phyloP scores from a whole-genome alignment of 176 grass and related monocot species.

The Zizania latifolia region DNA sequence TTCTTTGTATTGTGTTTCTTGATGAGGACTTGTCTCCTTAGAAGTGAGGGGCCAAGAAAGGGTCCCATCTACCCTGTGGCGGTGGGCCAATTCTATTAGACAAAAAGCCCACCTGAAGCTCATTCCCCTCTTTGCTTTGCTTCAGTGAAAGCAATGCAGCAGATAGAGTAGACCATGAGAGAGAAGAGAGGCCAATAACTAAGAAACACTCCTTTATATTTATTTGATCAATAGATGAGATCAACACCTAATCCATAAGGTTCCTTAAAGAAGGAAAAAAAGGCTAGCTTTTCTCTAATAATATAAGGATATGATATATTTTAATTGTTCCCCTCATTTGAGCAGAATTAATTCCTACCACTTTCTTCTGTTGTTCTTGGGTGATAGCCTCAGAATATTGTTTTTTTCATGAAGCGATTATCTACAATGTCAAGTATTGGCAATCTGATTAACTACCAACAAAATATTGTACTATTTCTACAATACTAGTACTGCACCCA shows the following conservation, averaged over 20 bases:
- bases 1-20: conserved; percentile 16
- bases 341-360: background rate
- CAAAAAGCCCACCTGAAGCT: conserved; percentile 26
- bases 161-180: conserved; percentile 11
- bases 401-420: background rate
- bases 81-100: conserved; percentile 21
- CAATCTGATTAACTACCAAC: background rate
- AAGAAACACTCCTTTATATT: background rate
- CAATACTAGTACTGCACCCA: background rate
- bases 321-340: background rate
- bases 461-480: background rate
- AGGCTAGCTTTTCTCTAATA: background rate
- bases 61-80: background rate
- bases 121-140: conserved; percentile 24
- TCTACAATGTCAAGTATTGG: background rate
- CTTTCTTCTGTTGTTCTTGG: background rate
- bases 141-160: conserved; percentile 11
- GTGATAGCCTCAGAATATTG: background rate
- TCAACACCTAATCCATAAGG: conserved; percentile 8
- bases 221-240: conserved; percentile 20
- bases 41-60: background rate
- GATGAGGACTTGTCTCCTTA: background rate
- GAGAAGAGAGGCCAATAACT: background rate
- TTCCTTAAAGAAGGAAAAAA: conserved; percentile 12
- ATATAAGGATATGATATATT: background rate